Evolutionary conservation across 306 rosid species (phyloP).

Genomic region (Gastrolobium bilobum): DNA sequence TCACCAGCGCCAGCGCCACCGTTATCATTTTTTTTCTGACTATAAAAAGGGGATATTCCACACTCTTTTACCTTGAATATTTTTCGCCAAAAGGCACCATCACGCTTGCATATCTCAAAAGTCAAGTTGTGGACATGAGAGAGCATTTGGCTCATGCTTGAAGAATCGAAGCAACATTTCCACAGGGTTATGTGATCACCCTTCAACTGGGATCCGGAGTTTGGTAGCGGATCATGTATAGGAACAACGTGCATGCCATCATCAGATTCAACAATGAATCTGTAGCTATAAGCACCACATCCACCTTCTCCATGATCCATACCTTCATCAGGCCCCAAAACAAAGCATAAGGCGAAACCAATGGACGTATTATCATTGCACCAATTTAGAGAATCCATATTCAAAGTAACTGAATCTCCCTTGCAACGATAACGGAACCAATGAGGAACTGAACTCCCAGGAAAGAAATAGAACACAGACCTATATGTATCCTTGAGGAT

Average conservation of each 20-base stretch:
- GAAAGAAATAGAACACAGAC: slow-evolving; percentile 41
- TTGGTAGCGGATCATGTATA: neutral
- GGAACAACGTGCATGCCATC: neutral
- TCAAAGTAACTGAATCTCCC: slow-evolving; percentile 25
- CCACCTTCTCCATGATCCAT: neutral
- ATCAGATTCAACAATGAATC: neutral
- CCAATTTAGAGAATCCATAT: neutral
- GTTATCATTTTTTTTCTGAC: neutral
- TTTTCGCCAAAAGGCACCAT: neutral
- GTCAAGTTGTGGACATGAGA: slow-evolving; percentile 1
- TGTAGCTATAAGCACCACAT: neutral
- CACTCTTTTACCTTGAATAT: slow-evolving; percentile 14
- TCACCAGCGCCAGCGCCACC: no score
- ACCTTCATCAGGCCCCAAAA: neutral
- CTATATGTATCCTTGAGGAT: neutral
- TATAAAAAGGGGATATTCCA: slow-evolving; percentile 36
- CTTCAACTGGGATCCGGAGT: neutral
- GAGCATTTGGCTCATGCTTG: neutral
- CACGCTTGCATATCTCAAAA: slow-evolving; percentile 3
- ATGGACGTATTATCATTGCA: neutral
- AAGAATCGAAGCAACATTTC: neutral
- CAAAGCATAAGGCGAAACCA: slow-evolving; percentile 34
- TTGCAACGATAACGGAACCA: slow-evolving; percentile 29
- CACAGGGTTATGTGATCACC: slow-evolving; percentile 36
- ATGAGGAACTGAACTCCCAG: slow-evolving; percentile 47